Conservation (phyloP, 345 rosid species). For the Iberis pinnata region DNA sequence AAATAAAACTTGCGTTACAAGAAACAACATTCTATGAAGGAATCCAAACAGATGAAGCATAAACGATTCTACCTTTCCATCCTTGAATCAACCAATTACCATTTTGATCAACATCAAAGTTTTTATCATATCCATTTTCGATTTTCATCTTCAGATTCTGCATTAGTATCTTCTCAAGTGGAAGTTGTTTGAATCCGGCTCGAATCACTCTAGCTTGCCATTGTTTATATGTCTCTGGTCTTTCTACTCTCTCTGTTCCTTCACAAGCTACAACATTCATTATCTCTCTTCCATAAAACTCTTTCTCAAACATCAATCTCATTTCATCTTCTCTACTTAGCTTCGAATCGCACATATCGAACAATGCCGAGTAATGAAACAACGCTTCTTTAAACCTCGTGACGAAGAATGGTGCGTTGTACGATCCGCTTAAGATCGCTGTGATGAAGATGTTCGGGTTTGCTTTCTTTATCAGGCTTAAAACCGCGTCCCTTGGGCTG, state of each 20-base stretch:
- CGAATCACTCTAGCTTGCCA: slow-evolving; percentile 54
- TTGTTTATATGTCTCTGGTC: slow-evolving; percentile 80
- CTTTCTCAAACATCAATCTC: slow-evolving; percentile 63
- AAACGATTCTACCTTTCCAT: slow-evolving; percentile 68
- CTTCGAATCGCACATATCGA: slow-evolving; percentile 51
- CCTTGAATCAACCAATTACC: slow-evolving; percentile 69
- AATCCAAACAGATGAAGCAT: slow-evolving; percentile 65
- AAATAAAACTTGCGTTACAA: not conserved
- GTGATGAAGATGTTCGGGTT: slow-evolving; percentile 52
- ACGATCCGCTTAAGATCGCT: slow-evolving; percentile 44
- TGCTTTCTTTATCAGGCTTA: slow-evolving; percentile 47
- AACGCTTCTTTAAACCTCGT: slow-evolving; percentile 73
- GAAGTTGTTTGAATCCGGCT: slow-evolving; percentile 65
- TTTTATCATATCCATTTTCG: slow-evolving; percentile 38
- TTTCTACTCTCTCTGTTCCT: slow-evolving; percentile 65
- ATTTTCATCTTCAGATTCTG: slow-evolving; percentile 37
- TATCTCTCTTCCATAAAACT: slow-evolving; percentile 53
- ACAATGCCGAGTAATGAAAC: slow-evolving; percentile 62
- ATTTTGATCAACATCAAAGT: slow-evolving; percentile 49
- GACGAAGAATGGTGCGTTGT: slow-evolving; percentile 62
- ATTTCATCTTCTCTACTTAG: slow-evolving; percentile 35
- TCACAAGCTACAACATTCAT: slow-evolving; percentile 69
- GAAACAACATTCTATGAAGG: slow-evolving; percentile 23
- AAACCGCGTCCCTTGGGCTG: slow-evolving; percentile 55
- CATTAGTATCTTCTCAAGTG: slow-evolving; percentile 39